Conservation (phyloP, 805 yeast genomes). For the Candida qinlingensis region DNA sequence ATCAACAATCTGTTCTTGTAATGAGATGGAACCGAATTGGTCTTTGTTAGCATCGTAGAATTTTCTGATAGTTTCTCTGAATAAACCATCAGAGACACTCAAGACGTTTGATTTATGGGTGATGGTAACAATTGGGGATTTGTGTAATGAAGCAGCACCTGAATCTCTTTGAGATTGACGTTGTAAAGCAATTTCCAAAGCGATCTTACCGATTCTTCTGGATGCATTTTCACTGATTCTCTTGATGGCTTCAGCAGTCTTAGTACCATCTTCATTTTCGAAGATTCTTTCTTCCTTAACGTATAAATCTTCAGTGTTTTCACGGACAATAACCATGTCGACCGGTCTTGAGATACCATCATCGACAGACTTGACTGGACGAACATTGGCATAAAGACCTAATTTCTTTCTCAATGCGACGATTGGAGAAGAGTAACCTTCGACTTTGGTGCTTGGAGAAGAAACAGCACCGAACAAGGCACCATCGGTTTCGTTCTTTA, state of each 20-base stretch:
- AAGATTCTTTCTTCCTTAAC: slow-evolving; percentile 86
- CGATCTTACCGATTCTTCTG: slow-evolving; percentile 80
- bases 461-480: slow-evolving; percentile 97
- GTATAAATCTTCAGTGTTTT: slow-evolving; percentile 96
- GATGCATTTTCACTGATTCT: slow-evolving; percentile 90
- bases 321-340: slow-evolving; percentile 97
- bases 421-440: slow-evolving; percentile 96
- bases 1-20: slow-evolving; percentile 96
- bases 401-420: slow-evolving; percentile 96
- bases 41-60: slow-evolving; percentile 46
- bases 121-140: slow-evolving; percentile 69
- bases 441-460: slow-evolving; percentile 90
- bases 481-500: slow-evolving; percentile 85
- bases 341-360: slow-evolving; percentile 77
- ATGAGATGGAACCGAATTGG: slow-evolving; percentile 52
- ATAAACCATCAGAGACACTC: slow-evolving; percentile 88
- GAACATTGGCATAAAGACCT: slow-evolving; percentile 93
- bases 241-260: slow-evolving; percentile 96
- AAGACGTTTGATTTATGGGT: slow-evolving; percentile 96
- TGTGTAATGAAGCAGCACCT: slow-evolving; percentile 48
- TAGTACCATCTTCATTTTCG: slow-evolving; percentile 73
- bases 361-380: slow-evolving; percentile 93
- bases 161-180: slow-evolving; percentile 74
- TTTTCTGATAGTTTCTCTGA: slow-evolving; percentile 71
- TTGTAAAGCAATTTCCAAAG: slow-evolving; percentile 87